Base-by-base conservation (phyloP, 257 asterid genomes). In the Ophiorrhiza pumila region DNA sequence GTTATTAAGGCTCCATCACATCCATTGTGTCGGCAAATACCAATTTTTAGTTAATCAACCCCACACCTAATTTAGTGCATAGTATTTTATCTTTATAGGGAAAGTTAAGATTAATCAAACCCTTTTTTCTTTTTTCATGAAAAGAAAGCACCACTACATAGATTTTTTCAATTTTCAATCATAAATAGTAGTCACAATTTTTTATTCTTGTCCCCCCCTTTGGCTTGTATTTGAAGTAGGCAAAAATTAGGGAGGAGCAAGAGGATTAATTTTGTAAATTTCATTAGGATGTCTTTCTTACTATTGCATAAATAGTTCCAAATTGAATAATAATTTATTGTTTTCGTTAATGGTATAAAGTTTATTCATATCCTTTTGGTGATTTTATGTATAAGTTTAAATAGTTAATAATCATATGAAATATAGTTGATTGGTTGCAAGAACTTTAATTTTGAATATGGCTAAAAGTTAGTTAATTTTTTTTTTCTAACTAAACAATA, bases 1-100 rank as follows among this genome's bases (percentile, higher is more conserved):
- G 20, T 31, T 4, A 31, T 59, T 3, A 29, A 59, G 65, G 69
- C 69, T 10, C 25, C 46, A 62, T 39, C 18, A 32, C 34, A 20
- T 22, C 39, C 22, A 63, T 63, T 63, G 50, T 63, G 69, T 63
- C 69, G 69, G 69, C 69, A 43, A n/a, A 32, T 22, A 7, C n/a
- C 1, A 7, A 18, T 39, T 63, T 9, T 63, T 6, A 1, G 50
- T 10, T 37, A 37, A 39, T 39, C 69, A 63, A 39, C 49, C 20
- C 69, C 50, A 63, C 69, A 37, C 67, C 23, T 39, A 39, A 25
- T 63, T n/a, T 37, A 63, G 69, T 37, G 69, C 50, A 63, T 39
- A 20, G 10, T 9, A 15, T 46, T 61, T 61, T 35, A 2, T 37
- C 23, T 22, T 3, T 63, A 25, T 37, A 37, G 69, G 32, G 18